These are phyloP conservation scores for Cyclostephanos tholiformis DNA, from an alignment of 108 stramenopile species.

Conservation along the genomic window DNA sequence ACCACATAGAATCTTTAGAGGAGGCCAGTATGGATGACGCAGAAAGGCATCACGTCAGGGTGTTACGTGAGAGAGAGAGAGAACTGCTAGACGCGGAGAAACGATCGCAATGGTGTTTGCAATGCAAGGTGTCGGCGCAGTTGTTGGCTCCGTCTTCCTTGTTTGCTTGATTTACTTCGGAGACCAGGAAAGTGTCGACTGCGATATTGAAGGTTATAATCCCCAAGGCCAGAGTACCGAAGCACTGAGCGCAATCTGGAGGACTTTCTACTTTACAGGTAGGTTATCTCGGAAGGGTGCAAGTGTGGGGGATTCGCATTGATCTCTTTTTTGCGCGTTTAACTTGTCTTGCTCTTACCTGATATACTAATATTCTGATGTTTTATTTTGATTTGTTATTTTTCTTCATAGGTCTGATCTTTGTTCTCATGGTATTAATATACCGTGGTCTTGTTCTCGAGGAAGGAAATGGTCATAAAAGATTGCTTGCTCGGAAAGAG, in stretches of 20 bases:
- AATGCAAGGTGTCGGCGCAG: conserved; percentile 46
- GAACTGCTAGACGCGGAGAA: conserved; percentile 22
- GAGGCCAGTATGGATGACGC: conserved; percentile 25
- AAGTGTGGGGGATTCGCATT: too few species aligned
- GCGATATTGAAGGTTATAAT: conserved; percentile 13
- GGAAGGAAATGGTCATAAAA: conserved; percentile 17
- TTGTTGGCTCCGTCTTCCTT: conserved; percentile 29
- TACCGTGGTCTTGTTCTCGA: conserved; percentile 30
- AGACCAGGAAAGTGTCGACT: conserved; percentile 13
- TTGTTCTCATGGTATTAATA: conserved; percentile 29
- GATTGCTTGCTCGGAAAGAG: conserved; percentile 12
- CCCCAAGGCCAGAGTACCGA: conserved; percentile 6
- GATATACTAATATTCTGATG: too few species aligned
- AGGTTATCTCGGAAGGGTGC: background rate
- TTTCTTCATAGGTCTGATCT: conserved; percentile 28
- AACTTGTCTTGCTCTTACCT: too few species aligned
- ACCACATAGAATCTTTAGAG: conserved; percentile 25
- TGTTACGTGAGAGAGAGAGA: conserved; percentile 16
- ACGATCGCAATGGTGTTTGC: conserved; percentile 34
- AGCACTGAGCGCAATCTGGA: conserved; percentile 21
- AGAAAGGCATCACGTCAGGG: conserved; percentile 7
- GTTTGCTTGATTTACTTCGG: conserved; percentile 31
- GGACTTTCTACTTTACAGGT: conserved; percentile 30
- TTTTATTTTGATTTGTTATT: too few species aligned
- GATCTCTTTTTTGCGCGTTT: too few species aligned